phyloP scores from a whole-genome alignment of 768 basidiomycete genomes.

The Cantharellus anzutake region DNA sequence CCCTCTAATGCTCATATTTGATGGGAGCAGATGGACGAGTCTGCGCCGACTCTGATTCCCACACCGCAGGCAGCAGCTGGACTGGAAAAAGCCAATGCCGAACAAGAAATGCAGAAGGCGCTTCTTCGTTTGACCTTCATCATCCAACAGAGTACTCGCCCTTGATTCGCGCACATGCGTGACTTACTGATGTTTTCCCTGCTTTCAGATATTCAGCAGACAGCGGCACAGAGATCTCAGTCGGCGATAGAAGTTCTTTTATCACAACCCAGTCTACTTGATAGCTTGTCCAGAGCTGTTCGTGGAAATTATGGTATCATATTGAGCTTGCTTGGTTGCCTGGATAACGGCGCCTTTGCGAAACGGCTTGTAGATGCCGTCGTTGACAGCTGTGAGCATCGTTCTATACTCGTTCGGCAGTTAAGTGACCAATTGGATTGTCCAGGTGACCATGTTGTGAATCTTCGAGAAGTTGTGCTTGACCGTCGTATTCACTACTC shows the following conservation, averaged over 20 bases:
- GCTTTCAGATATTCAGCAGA: not conserved
- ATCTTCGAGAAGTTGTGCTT: constrained; percentile 79
- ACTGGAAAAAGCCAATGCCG: constrained; percentile 55
- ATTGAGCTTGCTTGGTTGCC: constrained; percentile 76
- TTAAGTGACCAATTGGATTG: not conserved
- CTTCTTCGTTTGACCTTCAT: constrained; percentile 62
- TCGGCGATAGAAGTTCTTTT: constrained; percentile 75
- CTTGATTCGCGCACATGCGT: not conserved
- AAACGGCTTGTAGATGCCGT: constrained; percentile 83
- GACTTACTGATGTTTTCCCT: not conserved
- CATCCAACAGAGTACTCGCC: constrained; percentile 45
- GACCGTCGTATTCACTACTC: constrained; percentile 72
- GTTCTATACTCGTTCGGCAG: not conserved
- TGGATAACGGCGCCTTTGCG: constrained; percentile 70
- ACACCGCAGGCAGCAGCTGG: constrained; percentile 6
- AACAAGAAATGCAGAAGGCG: constrained; percentile 61
- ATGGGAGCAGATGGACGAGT: too few relatives aligned
- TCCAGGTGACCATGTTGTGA: constrained; percentile 76
- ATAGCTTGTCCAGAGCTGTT: constrained; percentile 76
- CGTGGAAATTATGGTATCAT: constrained; percentile 86
- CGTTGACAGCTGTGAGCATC: constrained; percentile 53
- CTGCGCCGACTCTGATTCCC: not conserved
- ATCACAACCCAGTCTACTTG: constrained; percentile 57
- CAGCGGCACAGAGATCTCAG: constrained; percentile 31
- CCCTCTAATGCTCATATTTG: not conserved